Conservation (phyloP, 495 filamentous ascomycete species). For the Podospora pseudocomata region DNA sequence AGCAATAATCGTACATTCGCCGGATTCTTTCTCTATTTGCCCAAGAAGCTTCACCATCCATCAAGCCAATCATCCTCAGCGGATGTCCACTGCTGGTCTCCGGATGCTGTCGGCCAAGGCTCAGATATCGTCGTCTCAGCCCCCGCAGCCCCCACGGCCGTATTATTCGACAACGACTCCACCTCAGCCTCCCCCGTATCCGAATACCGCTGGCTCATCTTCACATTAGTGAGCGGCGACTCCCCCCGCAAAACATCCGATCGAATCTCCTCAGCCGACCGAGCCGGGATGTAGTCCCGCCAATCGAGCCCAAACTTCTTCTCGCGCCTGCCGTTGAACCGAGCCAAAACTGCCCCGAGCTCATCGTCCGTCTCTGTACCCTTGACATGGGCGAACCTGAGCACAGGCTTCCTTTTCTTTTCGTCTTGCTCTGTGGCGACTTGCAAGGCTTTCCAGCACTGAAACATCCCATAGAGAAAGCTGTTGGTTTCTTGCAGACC, state of each 20-base stretch:
- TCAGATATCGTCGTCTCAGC: too few species aligned
- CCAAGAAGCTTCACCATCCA: too few species aligned
- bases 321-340: not conserved
- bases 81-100: too few species aligned
- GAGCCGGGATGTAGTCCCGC: not conserved
- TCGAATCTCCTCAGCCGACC: not conserved
- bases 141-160: too few species aligned
- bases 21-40: too few species aligned
- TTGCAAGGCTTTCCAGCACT: not conserved
- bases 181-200: not conserved
- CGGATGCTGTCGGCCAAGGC: too few species aligned
- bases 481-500: not conserved
- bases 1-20: too few species aligned
- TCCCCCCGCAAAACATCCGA: not conserved
- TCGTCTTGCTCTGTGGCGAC: not conserved
- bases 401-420: not conserved
- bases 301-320: not conserved
- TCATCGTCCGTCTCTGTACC: not conserved
- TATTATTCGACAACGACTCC: not conserved
- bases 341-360: not conserved
- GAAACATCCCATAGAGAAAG: not conserved
- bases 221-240: not conserved
- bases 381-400: slow-evolving; percentile 3
- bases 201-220: not conserved
- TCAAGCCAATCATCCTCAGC: too few species aligned